Conservation (phyloP, 176 grass and related monocot genomes). For the Carex scoparia region DNA sequence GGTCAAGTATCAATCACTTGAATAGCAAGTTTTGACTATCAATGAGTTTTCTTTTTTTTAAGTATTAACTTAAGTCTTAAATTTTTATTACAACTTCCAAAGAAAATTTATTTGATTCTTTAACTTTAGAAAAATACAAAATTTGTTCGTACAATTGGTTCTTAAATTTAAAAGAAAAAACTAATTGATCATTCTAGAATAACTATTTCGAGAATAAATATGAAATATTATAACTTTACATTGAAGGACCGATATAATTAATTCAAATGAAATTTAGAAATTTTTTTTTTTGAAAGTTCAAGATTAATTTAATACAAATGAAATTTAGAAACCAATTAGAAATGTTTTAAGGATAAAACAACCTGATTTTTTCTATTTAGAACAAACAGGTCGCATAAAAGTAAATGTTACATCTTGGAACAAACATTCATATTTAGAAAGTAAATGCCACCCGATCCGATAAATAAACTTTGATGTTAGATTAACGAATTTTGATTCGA, state of each 20-base stretch:
- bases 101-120: not conserved
- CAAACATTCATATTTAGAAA: not conserved
- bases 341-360: too few species aligned
- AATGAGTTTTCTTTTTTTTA: too few species aligned
- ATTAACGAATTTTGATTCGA: not conserved
- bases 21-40: not conserved
- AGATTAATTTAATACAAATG: not conserved
- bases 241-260: too few species aligned
- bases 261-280: too few species aligned
- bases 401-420: not conserved
- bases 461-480: not conserved
- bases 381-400: not conserved
- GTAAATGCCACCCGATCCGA: not conserved
- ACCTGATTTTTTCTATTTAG: not conserved
- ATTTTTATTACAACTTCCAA: not conserved
- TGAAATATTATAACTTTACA: too few species aligned
- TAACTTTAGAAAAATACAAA: too few species aligned
- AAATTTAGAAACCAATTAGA: not conserved
- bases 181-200: not conserved
- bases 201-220: too few species aligned
- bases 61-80: too few species aligned
- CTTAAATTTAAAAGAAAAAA: not conserved
- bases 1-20: not conserved
- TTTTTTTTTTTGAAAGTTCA: too few species aligned
- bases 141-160: not conserved